These are phyloP conservation scores for Withania somnifera DNA, from an alignment of 305 asterid genomes.

Conservation along the genomic window DNA sequence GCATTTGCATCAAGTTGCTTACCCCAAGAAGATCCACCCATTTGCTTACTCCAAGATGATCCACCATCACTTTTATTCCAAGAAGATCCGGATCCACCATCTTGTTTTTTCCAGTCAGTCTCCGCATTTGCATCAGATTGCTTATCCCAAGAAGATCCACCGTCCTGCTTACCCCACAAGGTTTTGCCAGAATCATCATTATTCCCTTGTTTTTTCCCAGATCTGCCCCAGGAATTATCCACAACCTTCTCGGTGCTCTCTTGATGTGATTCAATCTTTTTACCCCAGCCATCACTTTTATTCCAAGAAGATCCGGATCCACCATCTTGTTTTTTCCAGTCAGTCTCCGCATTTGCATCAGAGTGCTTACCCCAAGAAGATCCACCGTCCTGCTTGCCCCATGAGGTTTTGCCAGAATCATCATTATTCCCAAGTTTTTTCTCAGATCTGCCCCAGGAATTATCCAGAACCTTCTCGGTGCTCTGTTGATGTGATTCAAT, in stretches of 20 bases:
- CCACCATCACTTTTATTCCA: slow-evolving; percentile 16
- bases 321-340: slow-evolving; percentile 14
- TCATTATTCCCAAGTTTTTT: slow-evolving; percentile 20
- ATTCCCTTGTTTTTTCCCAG: slow-evolving; percentile 32
- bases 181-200: not conserved
- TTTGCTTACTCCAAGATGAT: slow-evolving; percentile 17
- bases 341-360: not conserved
- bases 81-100: slow-evolving; percentile 14
- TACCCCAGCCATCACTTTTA: not conserved
- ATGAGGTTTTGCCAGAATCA: slow-evolving; percentile 7
- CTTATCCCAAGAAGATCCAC: slow-evolving; percentile 29
- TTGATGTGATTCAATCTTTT: no score
- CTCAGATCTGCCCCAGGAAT: slow-evolving; percentile 44
- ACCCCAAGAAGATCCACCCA: slow-evolving; percentile 13
- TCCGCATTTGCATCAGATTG: not conserved
- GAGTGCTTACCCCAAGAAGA: slow-evolving; percentile 25
- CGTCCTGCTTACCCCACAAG: slow-evolving; percentile 26
- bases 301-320: slow-evolving; percentile 16
- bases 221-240: slow-evolving; percentile 43
- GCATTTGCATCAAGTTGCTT: not conserved
- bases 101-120: slow-evolving; percentile 12
- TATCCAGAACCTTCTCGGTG: slow-evolving; percentile 23
- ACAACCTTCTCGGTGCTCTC: no score
- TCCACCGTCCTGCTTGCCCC: slow-evolving; percentile 28
- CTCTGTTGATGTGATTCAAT: slow-evolving; percentile 21